Evolutionary conservation across 176 grass and related monocot species (phyloP), one percentile per base, ranked within the genome.

Genomic region (Zoysia pacifica): DNA sequence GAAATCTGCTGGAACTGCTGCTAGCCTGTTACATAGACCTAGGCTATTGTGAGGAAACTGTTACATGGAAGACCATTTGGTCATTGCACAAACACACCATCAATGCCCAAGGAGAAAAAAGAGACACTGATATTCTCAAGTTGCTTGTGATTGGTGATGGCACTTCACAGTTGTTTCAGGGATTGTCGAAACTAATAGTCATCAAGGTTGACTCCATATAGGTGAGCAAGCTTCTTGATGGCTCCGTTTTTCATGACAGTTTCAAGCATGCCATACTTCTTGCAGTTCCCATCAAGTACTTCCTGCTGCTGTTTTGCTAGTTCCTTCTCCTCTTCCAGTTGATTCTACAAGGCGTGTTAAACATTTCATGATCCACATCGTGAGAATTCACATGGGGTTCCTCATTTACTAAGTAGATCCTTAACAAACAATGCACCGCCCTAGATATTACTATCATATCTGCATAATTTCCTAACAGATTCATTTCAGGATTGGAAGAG

Each of bases 201-300:
- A 18, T 91, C 43, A 6, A 94, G 74, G 10, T 65, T 86, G 4
- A 85, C 10, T 28, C 86, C 69, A 62, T 94, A 94, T 46, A 59
- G 81, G 9, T 67, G 77, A 38, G 89, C 81, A 5, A 94, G 78
- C 1, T 77, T 77, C 9, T 77, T 64, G 14, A 79, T 58, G 53
- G 61, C 14, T 61, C 86, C 86, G 0, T 84, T 82, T 40, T 75
- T 43, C 18, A 89, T 11, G 13, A 86, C 3, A 36, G 11, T 79
- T 16, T 94, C 92, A 2, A 94, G 61, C 84, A 87, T 67, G 18
- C 82, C 65, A 4, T 82, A 91, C 37, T 94, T 91, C 51, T 80
- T 79, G 69, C 78, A 65, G 81, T 82, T 89, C 9, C 54, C 76
- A 46, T 81, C 74, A 2, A 91, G 92, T 44, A 35, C 35, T 20